Evolutionary conservation across 305 asterid species (phyloP).

Genomic region (Solanum aculeatissimum): DNA sequence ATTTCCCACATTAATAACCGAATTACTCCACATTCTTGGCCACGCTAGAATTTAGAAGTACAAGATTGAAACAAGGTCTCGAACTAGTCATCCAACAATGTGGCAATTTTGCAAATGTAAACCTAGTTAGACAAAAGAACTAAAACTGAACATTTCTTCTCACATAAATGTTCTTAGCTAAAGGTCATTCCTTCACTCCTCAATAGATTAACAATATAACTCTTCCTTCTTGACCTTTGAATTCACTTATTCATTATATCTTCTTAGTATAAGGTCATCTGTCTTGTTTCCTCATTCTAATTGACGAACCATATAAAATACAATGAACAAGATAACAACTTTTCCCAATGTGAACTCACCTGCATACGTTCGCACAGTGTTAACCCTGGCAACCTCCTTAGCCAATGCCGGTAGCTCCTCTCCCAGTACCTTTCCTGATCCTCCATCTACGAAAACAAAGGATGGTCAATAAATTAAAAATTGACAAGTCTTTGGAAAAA

Average conservation of each 20-base stretch:
- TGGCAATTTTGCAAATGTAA: neutral
- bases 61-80: neutral
- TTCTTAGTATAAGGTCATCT: neutral
- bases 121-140: neutral
- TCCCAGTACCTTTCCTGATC: conserved; percentile 50
- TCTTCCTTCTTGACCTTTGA: neutral
- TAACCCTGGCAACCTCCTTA: conserved; percentile 92
- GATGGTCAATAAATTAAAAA: neutral
- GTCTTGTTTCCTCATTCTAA: neutral
- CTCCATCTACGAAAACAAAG: conserved; percentile 30
- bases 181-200: neutral
- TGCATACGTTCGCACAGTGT: conserved; percentile 81
- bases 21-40: too few relatives aligned
- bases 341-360: conserved; percentile 25
- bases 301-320: neutral
- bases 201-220: neutral
- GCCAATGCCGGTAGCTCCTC: conserved; percentile 83
- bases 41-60: too few relatives aligned
- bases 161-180: neutral
- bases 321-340: neutral
- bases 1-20: too few relatives aligned
- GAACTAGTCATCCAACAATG: neutral
- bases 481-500: neutral
- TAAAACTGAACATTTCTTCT: neutral
- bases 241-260: neutral